Percentiles rank a stretch among this genome's conserved stretches.
These are phyloP conservation scores for Cronartium quercuum DNA, from an alignment of 1,284 basidiomycete genomes.

Conservation along the genomic window DNA sequence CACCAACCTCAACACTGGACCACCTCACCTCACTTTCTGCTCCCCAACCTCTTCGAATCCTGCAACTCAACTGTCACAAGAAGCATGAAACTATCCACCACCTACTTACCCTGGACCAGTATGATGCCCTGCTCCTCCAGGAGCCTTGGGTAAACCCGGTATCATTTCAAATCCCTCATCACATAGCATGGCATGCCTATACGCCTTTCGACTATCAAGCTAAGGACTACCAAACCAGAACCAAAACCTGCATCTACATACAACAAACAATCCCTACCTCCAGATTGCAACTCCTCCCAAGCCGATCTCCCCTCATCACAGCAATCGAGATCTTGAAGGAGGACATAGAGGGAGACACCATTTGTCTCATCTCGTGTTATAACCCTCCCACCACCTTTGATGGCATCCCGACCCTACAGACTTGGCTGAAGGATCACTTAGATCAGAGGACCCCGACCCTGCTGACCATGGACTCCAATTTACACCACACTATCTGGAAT, in stretches of 20 bases:
- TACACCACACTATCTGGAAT: slow-evolving; percentile 15
- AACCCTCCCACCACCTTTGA: slow-evolving; percentile 3
- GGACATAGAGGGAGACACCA: too few relatives aligned
- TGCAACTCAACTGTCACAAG: too few relatives aligned
- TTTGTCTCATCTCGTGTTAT: background rate
- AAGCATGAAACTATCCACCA: too few relatives aligned
- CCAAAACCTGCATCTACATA: background rate
- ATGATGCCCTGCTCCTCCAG: too few relatives aligned
- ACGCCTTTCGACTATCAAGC: background rate
- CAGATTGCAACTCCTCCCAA: background rate
- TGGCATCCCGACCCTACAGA: background rate
- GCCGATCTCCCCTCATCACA: background rate
- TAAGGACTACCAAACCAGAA: background rate
- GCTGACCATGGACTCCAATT: slow-evolving; percentile 13
- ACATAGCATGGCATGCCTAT: background rate
- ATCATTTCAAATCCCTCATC: background rate
- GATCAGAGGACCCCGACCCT: background rate
- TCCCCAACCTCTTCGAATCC: too few relatives aligned
- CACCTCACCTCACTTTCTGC: too few relatives aligned
- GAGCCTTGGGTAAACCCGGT: background rate
- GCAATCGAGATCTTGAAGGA: too few relatives aligned
- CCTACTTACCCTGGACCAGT: too few relatives aligned
- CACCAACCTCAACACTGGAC: too few relatives aligned
- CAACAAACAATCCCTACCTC: background rate
- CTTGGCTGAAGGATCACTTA: background rate